phyloP scores from a whole-genome alignment of 2,329 filamentous ascomycete genomes.

The Penicillium sp. region DNA sequence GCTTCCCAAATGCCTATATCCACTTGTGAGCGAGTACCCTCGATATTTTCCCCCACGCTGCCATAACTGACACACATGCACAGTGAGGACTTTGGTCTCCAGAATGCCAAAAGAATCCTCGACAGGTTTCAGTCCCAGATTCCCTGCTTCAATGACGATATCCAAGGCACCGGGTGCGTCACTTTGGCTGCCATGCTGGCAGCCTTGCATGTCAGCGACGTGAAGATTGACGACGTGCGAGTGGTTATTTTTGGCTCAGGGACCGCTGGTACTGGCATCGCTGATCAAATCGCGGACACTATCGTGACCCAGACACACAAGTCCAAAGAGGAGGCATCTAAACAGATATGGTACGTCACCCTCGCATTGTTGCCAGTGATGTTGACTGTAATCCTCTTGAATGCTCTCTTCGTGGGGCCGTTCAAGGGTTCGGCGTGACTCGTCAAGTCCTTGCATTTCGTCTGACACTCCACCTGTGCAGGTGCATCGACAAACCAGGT shows the following conservation, averaged over 20 bases:
- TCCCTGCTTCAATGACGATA: slow-evolving; percentile 87
- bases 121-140: slow-evolving; percentile 73
- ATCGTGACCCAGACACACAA: slow-evolving; percentile 69
- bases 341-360: slow-evolving; percentile 72
- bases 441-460: neutral
- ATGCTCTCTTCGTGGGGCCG: too few species aligned
- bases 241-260: slow-evolving; percentile 79
- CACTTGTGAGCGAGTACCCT: slow-evolving; percentile 60
- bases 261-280: slow-evolving; percentile 81
- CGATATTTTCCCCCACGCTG: neutral
- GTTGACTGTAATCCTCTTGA: neutral
- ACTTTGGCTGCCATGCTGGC: slow-evolving; percentile 81
- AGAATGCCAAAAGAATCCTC: slow-evolving; percentile 73
- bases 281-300: slow-evolving; percentile 79
- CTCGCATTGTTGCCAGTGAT: neutral
- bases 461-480: neutral
- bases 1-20: slow-evolving; percentile 78
- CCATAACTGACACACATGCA: slow-evolving; percentile 5
- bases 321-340: slow-evolving; percentile 70
- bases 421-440: too few species aligned
- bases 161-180: slow-evolving; percentile 86
- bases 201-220: slow-evolving; percentile 67
- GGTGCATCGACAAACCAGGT: slow-evolving; percentile 80
- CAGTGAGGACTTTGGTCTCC: slow-evolving; percentile 76
- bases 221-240: slow-evolving; percentile 67